Evolutionary conservation across 768 basidiomycete genomes (phyloP).

Genomic region (Pleurotus pulmonarius): DNA sequence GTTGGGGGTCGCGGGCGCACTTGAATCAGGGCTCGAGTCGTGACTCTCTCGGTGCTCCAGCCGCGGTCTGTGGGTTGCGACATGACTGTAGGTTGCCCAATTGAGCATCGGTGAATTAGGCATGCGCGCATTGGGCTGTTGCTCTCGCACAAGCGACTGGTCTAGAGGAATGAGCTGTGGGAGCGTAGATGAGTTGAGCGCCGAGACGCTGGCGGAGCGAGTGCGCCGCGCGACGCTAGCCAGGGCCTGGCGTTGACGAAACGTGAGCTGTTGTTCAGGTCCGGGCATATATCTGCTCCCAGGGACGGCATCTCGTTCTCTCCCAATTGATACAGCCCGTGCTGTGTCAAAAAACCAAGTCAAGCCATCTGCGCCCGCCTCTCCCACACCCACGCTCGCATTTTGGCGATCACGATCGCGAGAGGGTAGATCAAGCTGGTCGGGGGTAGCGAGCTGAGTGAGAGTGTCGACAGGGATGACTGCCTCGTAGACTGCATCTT

Average conservation of each 20-base stretch:
- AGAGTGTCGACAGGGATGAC: constrained; percentile 43
- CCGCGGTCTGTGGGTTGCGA: background rate
- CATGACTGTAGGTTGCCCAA: background rate
- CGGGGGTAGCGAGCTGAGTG: background rate
- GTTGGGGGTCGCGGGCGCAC: constrained; percentile 3
- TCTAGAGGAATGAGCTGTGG: constrained; percentile 25
- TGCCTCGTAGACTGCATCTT: constrained; percentile 61
- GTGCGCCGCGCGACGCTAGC: background rate
- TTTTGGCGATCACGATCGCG: constrained; percentile 6
- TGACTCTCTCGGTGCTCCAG: background rate
- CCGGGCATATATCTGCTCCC: background rate
- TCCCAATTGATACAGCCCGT: background rate
- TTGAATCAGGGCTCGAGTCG: constrained; percentile 6
- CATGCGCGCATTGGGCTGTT: background rate
- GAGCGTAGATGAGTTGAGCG: constrained; percentile 20
- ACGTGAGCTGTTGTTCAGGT: constrained; percentile 11
- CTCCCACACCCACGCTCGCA: constrained; percentile 2
- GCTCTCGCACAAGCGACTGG: constrained; percentile 20
- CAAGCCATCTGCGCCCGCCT: background rate
- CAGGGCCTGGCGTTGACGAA: constrained; percentile 18
- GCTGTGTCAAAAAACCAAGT: background rate
- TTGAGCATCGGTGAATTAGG: background rate
- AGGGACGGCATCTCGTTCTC: background rate
- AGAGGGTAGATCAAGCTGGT: background rate
- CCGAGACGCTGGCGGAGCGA: constrained; percentile 4